A percentile compares a stretch with the other conserved stretches of the same genome.
Evolutionary conservation across 1,284 basidiomycete species (phyloP).

Genomic region (Ustilago trichophora): DNA sequence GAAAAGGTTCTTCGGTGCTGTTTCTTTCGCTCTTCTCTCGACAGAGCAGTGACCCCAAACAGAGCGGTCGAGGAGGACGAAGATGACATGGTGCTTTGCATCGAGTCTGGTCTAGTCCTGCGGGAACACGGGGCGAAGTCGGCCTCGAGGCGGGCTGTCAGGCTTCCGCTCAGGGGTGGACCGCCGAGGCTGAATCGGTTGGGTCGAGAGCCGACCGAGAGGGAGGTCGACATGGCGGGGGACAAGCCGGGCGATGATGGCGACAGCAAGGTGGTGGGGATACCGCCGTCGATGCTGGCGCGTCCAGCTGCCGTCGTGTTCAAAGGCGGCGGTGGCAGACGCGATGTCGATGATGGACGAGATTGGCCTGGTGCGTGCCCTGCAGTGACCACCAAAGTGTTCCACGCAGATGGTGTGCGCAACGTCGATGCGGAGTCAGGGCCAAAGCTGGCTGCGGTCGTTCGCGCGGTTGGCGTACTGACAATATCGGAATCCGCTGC

Average conservation of each 20-base stretch:
- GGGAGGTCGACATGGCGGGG: slow-evolving; percentile 25
- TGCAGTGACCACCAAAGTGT: background rate
- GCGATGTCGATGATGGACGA: slow-evolving; percentile 14
- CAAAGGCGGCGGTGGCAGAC: background rate
- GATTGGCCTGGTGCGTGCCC: background rate
- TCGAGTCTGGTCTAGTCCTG: slow-evolving; percentile 31
- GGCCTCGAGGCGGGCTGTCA: slow-evolving; percentile 5
- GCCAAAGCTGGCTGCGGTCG: slow-evolving; percentile 3
- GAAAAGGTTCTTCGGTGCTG: slow-evolving; percentile 49
- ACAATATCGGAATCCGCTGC: slow-evolving; percentile 24
- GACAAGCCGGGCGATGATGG: slow-evolving; percentile 8
- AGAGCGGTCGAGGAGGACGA: slow-evolving; percentile 24
- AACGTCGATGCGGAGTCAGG: slow-evolving; percentile 10
- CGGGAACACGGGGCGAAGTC: background rate
- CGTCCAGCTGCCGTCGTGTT: background rate
- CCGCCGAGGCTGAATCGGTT: slow-evolving; percentile 29
- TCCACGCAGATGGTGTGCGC: slow-evolving; percentile 23
- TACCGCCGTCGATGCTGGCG: background rate
- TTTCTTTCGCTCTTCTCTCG: slow-evolving; percentile 43
- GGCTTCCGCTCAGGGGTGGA: slow-evolving; percentile 9
- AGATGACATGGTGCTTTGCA: slow-evolving; percentile 29
- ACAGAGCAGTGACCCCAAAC: slow-evolving; percentile 40
- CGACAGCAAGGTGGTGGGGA: slow-evolving; percentile 7
- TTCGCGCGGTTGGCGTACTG: slow-evolving; percentile 36
- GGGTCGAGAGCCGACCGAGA: slow-evolving; percentile 18